Base-by-base conservation (phyloP, 1,284 basidiomycete species). In the Heterobasidion irregulare region DNA sequence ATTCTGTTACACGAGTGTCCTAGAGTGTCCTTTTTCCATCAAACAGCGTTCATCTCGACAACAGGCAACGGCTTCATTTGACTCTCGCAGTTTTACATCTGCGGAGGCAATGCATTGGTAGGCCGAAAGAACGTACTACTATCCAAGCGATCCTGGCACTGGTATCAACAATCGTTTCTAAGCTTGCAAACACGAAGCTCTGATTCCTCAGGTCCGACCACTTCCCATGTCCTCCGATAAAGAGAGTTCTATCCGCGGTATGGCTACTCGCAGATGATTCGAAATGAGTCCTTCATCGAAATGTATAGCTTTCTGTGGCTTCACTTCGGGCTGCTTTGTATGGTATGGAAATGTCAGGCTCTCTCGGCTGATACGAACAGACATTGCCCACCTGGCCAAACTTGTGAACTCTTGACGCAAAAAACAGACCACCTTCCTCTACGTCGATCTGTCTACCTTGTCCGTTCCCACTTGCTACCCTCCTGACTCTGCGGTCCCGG, bases 231-330 rank as follows among this genome's bases (percentile, higher is more conserved):
- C 38, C n/a, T n/a, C 38, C n/a, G 38, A 41, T 10, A 41, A 33
- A 19, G 54, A 33, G 33, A 60, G 53, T 13, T 51, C 54, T 38
- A 55, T 45, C 26, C 35, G 19, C 32, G 59, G 59, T 52, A 60
- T 60, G 9, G 57, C 56, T 32, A 60, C 59, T 15, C 53, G 48
- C 13, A 60, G 53, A n/a, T 60, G 60, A 41, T 26, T 60, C 58
- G 38, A 41, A 41, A 10, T 10, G 10, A 10, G 38, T 41, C 38
- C n/a, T 41, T 10, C 26, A 26, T n/a, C n/a, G 38, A 10, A 12
- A 7, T 41, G 6, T 7, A 41, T 8, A n/a, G 6, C 38, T 4
- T 8, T n/a, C 38, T 41, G 12, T 41, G 12, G 38, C 38, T 41
- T 41, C 38, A 41, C 10, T 41, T 41, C 38, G n/a, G 5, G 10